Conservation (phyloP, 257 asterid species). For the Solanum clarkiae region DNA sequence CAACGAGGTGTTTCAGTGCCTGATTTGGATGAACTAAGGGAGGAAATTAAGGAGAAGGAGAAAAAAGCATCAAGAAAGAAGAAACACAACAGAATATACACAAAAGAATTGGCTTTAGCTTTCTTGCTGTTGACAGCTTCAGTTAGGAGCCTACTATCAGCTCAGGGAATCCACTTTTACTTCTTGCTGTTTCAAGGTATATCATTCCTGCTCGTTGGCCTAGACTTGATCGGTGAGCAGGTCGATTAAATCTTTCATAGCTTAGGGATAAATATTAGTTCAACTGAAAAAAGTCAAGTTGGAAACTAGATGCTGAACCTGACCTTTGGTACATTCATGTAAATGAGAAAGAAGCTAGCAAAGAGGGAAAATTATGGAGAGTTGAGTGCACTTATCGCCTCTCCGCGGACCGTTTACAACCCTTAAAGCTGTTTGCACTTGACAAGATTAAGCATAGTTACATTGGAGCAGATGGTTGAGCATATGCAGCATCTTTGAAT, state of each 20-base stretch:
- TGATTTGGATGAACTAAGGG: conserved; percentile 46
- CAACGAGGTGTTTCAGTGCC: conserved; percentile 63
- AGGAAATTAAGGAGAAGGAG: conserved; percentile 32
- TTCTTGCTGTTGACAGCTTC: conserved; percentile 78
- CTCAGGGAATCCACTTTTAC: conserved; percentile 92
- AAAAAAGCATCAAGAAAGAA: conserved; percentile 31
- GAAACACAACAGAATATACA: conserved; percentile 77
- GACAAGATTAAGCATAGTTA: neutral
- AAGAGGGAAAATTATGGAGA: neutral
- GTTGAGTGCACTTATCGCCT: neutral
- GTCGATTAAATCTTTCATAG: conserved; percentile 14
- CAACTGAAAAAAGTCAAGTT: neutral
- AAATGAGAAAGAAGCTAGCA: neutral
- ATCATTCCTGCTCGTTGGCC: conserved; percentile 80
- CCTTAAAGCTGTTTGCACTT: neutral
- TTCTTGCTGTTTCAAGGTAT: conserved; percentile 87
- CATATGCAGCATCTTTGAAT: neutral
- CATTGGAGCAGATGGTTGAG: neutral
- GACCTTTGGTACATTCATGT: conserved; percentile 1
- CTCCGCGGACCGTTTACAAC: neutral
- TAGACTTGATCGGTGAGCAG: conserved; percentile 93
- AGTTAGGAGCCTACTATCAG: conserved; percentile 73
- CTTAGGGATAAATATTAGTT: neutral
- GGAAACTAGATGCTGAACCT: neutral
- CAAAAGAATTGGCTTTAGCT: conserved; percentile 71